These are phyloP conservation scores for Decorospora gaudefroyi DNA, from an alignment of 2,329 filamentous ascomycete species.

Conservation along the genomic window DNA sequence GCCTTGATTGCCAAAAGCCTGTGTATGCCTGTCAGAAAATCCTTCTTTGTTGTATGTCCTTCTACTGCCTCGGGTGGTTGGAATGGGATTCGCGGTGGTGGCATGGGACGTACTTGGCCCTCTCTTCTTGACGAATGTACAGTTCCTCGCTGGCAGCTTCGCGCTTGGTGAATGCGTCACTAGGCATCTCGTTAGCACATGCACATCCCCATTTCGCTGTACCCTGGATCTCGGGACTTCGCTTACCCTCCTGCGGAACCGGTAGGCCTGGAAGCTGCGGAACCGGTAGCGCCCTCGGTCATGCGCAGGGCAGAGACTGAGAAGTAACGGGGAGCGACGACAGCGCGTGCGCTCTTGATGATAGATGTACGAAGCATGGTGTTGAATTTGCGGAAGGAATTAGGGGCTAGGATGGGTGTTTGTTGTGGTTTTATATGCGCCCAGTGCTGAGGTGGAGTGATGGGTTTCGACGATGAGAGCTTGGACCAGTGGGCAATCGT, in stretches of 20 bases:
- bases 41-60: not conserved
- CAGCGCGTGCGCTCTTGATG: conserved; percentile 48
- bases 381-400: conserved; percentile 12
- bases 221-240: not conserved
- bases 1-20: conserved; percentile 71
- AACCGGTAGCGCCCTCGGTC: conserved; percentile 54
- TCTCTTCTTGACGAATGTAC: conserved; percentile 84
- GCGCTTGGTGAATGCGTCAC: conserved; percentile 90
- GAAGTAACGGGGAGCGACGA: conserved; percentile 50
- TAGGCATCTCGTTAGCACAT: conserved; percentile 48
- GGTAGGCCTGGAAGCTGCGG: conserved; percentile 48
- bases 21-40: conserved; percentile 18
- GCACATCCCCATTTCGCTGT: not conserved
- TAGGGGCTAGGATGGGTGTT: conserved; percentile 11
- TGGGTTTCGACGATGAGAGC: conserved; percentile 20
- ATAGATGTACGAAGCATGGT: conserved; percentile 48
- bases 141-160: conserved; percentile 85
- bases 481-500: conserved; percentile 27
- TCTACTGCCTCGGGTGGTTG: not conserved
- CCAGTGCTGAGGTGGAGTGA: conserved; percentile 34
- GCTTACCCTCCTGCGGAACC: conserved; percentile 47
- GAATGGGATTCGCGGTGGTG: conserved; percentile 1
- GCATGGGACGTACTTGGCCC: conserved; percentile 67
- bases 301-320: conserved; percentile 50
- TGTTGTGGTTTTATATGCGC: conserved; percentile 24